Percentiles rank a stretch among this genome's conserved stretches.
Conservation (phyloP, 441 rosid genomes). For the Erodium trifolium region DNA sequence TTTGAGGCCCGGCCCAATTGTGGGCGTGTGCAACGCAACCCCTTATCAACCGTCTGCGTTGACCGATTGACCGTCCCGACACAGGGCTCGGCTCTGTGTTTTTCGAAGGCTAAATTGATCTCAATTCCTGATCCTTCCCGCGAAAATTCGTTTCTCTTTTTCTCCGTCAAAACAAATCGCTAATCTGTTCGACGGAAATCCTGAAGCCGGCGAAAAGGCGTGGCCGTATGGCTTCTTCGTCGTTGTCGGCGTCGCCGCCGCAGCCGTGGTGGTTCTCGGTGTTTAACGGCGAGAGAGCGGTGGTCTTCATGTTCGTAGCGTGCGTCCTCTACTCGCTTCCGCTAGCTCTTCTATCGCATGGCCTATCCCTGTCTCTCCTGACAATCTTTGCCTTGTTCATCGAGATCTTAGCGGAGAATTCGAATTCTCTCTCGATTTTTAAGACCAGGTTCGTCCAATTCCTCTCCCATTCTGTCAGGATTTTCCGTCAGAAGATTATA, state of each 20-base stretch:
- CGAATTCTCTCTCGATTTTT: slow-evolving; percentile 38
- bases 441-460: slow-evolving; percentile 39
- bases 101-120: not conserved
- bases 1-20: not conserved
- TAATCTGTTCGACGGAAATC: not conserved
- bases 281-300: slow-evolving; percentile 74
- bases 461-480: not conserved
- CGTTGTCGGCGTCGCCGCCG: slow-evolving; percentile 22
- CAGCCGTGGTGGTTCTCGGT: slow-evolving; percentile 17
- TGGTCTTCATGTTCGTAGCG: slow-evolving; percentile 47
- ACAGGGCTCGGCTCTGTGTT: slow-evolving; percentile 6
- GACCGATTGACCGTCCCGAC: slow-evolving; percentile 9
- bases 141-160: slow-evolving; percentile 6
- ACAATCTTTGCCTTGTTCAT: slow-evolving; percentile 47
- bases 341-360: slow-evolving; percentile 52
- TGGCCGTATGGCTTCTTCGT: slow-evolving; percentile 18
- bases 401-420: slow-evolving; percentile 53
- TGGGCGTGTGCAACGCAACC: not conserved
- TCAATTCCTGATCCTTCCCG: slow-evolving; percentile 5
- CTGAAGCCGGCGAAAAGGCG: slow-evolving; percentile 2
- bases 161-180: not conserved
- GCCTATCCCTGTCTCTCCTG: slow-evolving; percentile 54
- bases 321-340: slow-evolving; percentile 53
- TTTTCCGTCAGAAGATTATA: not conserved
- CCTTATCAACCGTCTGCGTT: not conserved